phyloP scores from a whole-genome alignment of 345 rosid species.

The Toxicodendron radicans region DNA sequence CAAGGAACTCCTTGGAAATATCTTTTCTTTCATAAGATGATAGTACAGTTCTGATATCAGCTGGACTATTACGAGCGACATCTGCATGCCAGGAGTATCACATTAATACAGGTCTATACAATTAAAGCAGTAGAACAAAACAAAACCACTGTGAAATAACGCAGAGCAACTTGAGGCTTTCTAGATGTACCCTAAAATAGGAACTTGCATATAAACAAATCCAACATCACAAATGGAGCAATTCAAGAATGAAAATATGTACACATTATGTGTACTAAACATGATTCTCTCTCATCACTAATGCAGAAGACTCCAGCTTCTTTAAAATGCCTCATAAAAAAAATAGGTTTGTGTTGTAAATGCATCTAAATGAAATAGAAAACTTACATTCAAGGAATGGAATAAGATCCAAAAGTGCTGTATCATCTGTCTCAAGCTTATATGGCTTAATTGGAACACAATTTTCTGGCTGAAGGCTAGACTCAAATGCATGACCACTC shows the following conservation, averaged over 20 bases:
- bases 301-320: background rate
- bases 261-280: background rate
- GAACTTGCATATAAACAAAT: background rate
- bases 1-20: conserved; percentile 80
- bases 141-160: conserved; percentile 5
- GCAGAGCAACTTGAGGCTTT: conserved; percentile 5
- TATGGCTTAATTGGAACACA: conserved; percentile 76
- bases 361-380: background rate
- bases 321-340: background rate
- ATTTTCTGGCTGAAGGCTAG: conserved; percentile 91
- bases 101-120: background rate
- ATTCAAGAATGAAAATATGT: background rate
- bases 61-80: conserved; percentile 78
- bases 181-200: background rate
- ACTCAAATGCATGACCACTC: conserved; percentile 79
- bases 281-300: background rate
- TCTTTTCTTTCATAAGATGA: conserved; percentile 75
- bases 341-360: background rate
- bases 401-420: conserved; percentile 88
- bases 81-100: conserved; percentile 38
- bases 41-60: conserved; percentile 79
- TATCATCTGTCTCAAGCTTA: conserved; percentile 76
- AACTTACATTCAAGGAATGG: conserved; percentile 95
- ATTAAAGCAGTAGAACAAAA: background rate
- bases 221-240: background rate